Evolutionary conservation across 371 early-diverging fungal genomes (phyloP).

Genomic region (Actinomortierella wolfii): DNA sequence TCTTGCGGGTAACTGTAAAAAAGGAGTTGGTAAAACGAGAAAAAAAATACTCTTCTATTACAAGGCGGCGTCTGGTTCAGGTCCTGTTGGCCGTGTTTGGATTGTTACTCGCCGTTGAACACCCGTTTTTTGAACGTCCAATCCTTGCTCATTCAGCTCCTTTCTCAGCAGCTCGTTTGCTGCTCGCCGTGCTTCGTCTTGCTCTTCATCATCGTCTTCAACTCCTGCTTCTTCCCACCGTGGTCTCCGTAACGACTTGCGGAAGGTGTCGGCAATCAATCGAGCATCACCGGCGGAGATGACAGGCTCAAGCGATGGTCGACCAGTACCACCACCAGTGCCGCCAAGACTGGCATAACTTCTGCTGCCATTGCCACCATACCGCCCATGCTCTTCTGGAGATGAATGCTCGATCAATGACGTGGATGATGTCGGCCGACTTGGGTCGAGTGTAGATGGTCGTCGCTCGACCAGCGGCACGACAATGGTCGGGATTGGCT

Average conservation of each 20-base stretch:
- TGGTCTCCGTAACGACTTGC: conserved; percentile 39
- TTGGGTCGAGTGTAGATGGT: no score
- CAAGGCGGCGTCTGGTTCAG: background rate
- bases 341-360: background rate
- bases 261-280: conserved; percentile 39
- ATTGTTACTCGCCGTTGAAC: conserved; percentile 41
- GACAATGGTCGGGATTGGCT: no score
- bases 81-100: conserved; percentile 8
- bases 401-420: no score
- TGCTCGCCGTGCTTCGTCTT: conserved; percentile 22
- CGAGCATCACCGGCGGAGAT: conserved; percentile 27
- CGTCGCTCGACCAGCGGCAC: no score
- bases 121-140: conserved; percentile 29
- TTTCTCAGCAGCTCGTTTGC: conserved; percentile 28
- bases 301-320: conserved; percentile 12
- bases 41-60: no score
- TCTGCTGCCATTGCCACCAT: background rate
- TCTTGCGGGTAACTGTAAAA: no score
- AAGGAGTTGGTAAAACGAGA: no score
- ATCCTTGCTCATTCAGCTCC: conserved; percentile 38
- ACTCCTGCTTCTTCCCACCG: conserved; percentile 12
- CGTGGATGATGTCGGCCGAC: no score
- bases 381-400: background rate
- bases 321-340: background rate
- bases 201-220: conserved; percentile 19